phyloP scores from a whole-genome alignment of 2,329 filamentous ascomycete genomes.

The Colletotrichum trifolii region DNA sequence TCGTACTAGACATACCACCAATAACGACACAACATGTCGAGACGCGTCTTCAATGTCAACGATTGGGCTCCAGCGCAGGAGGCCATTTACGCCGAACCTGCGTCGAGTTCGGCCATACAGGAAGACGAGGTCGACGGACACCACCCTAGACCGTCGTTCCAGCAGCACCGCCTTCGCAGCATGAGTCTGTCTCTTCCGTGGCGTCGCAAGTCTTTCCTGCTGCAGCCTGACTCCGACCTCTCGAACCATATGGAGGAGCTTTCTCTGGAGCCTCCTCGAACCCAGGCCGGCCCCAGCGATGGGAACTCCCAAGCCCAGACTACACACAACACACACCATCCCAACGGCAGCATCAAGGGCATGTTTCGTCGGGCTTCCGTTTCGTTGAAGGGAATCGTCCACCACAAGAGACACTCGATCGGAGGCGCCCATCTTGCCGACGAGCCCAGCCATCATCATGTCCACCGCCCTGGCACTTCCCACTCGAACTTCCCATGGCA shows the following conservation, averaged over 20 bases:
- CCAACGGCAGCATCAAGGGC: constrained; percentile 56
- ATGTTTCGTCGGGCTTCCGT: constrained; percentile 67
- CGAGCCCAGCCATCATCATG: constrained; percentile 38
- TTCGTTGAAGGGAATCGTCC: constrained; percentile 64
- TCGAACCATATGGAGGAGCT: constrained; percentile 47
- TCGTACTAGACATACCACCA: not conserved
- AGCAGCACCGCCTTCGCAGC: constrained; percentile 57
- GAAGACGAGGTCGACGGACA: constrained; percentile 35
- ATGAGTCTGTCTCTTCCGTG: constrained; percentile 62
- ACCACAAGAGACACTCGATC: constrained; percentile 55
- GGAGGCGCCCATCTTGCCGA: constrained; percentile 45
- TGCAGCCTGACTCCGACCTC: constrained; percentile 48
- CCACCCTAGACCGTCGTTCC: constrained; percentile 40
- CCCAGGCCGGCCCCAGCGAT: constrained; percentile 39
- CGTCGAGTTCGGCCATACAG: constrained; percentile 36
- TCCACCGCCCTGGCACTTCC: constrained; percentile 51
- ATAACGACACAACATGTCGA: constrained; percentile 44
- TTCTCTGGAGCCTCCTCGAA: constrained; percentile 42
- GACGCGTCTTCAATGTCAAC: constrained; percentile 51
- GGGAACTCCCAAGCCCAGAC: constrained; percentile 44
- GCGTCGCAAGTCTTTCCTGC: constrained; percentile 57
- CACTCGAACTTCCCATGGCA: constrained; percentile 63
- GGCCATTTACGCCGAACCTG: constrained; percentile 51
- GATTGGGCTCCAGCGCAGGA: constrained; percentile 58
- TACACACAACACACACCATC: constrained; percentile 40